A percentile compares a stretch with the other conserved stretches of the same genome.
Conservation (phyloP, 768 basidiomycete species). For the Serendipita sp. region DNA sequence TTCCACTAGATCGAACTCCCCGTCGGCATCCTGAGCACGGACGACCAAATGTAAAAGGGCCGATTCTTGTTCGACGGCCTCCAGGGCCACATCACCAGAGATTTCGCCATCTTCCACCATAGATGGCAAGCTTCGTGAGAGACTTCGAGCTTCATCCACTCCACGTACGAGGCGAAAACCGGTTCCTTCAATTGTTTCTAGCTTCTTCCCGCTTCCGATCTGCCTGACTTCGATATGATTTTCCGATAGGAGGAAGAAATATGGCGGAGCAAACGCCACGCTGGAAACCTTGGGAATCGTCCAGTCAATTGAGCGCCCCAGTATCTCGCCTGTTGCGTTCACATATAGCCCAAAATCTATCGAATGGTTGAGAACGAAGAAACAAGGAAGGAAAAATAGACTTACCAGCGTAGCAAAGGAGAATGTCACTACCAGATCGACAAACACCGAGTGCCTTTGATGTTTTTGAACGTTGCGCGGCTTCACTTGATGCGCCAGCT, state of each 20-base stretch:
- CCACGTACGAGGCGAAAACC: background rate
- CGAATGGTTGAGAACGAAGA: background rate
- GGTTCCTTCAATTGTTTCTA: background rate
- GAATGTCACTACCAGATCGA: background rate
- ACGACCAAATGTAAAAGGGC: background rate
- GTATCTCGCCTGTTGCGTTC: background rate
- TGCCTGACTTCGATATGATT: background rate
- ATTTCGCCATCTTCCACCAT: background rate
- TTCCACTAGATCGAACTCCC: background rate
- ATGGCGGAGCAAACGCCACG: conserved; percentile 1
- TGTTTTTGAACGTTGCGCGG: background rate
- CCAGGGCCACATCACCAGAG: background rate
- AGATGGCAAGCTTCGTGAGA: background rate
- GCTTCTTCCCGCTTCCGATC: background rate
- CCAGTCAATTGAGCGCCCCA: background rate
- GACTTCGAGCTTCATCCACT: background rate
- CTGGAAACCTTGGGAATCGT: background rate
- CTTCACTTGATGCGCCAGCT: conserved; percentile 3
- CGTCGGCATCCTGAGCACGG: background rate
- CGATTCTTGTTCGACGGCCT: background rate
- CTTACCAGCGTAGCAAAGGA: background rate
- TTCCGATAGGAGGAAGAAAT: background rate
- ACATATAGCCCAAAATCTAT: conserved; percentile 2
- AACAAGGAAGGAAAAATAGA: too few relatives aligned
- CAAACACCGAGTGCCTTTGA: background rate